A percentile compares a stretch with the other conserved stretches of the same genome.
These are phyloP conservation scores for Aspergillus sclerotiicarbonarius DNA, from an alignment of 495 filamentous ascomycete genomes.

Conservation along the genomic window DNA sequence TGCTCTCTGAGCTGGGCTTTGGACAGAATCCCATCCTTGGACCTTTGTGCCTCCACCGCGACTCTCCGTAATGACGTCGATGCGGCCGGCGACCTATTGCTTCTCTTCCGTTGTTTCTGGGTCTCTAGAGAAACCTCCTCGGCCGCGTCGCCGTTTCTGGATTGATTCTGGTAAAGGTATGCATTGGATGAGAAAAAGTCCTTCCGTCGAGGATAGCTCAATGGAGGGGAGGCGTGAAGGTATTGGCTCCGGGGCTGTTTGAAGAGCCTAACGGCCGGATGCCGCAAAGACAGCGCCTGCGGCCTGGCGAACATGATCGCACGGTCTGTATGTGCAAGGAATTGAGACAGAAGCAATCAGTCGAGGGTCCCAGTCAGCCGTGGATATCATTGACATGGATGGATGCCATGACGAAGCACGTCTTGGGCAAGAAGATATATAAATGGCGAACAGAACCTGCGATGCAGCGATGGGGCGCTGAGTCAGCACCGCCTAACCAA, in stretches of 20 bases:
- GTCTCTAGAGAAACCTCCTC: constrained; percentile 21
- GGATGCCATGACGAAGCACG: no score
- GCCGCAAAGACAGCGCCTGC: constrained; percentile 32
- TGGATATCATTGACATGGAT: no score
- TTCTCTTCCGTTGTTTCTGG: constrained; percentile 45
- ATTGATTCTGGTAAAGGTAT: constrained; percentile 35
- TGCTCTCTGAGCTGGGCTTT: constrained; percentile 41
- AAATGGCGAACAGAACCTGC: no score
- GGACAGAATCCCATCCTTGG: constrained; percentile 46
- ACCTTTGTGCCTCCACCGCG: constrained; percentile 59
- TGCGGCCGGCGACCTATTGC: constrained; percentile 45
- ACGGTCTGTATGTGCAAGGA: neutral
- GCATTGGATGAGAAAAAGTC: constrained; percentile 54
- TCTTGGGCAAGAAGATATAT: no score
- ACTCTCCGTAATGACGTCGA: constrained; percentile 57
- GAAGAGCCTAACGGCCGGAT: constrained; percentile 21
- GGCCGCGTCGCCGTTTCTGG: constrained; percentile 19
- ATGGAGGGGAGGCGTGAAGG: constrained; percentile 41
- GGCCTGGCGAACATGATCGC: constrained; percentile 36
- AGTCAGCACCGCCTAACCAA: constrained; percentile 12
- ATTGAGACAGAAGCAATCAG: no score
- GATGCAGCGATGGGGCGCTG: no score
- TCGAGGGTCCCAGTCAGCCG: no score
- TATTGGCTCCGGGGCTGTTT: constrained; percentile 29
- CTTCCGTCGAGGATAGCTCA: constrained; percentile 36